Evolutionary conservation across 2,329 filamentous ascomycete genomes (phyloP).

Genomic region (Coniella lustricola): DNA sequence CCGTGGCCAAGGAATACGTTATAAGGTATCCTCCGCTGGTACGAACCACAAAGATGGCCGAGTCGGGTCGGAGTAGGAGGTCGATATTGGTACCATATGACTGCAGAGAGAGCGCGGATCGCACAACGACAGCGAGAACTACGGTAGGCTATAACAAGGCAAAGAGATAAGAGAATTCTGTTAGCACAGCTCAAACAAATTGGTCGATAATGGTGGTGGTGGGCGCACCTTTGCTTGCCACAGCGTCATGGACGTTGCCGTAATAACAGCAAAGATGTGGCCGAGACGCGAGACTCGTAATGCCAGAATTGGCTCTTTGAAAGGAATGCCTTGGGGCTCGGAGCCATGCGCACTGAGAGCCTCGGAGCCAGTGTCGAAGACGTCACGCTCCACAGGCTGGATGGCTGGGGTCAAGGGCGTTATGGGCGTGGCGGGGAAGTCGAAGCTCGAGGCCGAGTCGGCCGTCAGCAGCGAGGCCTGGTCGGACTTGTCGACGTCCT

Average conservation of each 20-base stretch:
- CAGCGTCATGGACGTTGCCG: slow-evolving; percentile 75
- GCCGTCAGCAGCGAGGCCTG: slow-evolving; percentile 18
- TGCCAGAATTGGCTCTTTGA: slow-evolving; percentile 62
- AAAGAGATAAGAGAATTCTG: too few species aligned
- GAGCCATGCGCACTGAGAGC: slow-evolving; percentile 22
- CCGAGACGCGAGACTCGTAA: slow-evolving; percentile 72
- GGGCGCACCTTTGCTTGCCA: slow-evolving; percentile 85
- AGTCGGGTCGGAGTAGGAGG: slow-evolving; percentile 82
- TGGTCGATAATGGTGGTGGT: slow-evolving; percentile 1
- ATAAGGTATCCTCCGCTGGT: slow-evolving; percentile 83
- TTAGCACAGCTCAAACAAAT: slow-evolving; percentile 17
- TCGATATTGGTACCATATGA: slow-evolving; percentile 82
- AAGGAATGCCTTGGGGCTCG: slow-evolving; percentile 31
- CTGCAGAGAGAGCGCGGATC: slow-evolving; percentile 70
- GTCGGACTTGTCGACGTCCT: slow-evolving; percentile 24
- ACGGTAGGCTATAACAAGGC: slow-evolving; percentile 63
- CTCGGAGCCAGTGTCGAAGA: slow-evolving; percentile 26
- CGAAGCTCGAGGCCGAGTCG: slow-evolving; percentile 22
- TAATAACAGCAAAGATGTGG: slow-evolving; percentile 81
- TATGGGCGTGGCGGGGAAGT: slow-evolving; percentile 31
- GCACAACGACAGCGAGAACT: slow-evolving; percentile 75
- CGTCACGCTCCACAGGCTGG: slow-evolving; percentile 51
- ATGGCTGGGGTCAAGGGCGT: slow-evolving; percentile 52
- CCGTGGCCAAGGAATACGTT: slow-evolving; percentile 85
- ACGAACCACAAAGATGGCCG: slow-evolving; percentile 84